A percentile compares a stretch with the other conserved stretches of the same genome.
phyloP scores from a whole-genome alignment of 2,329 filamentous ascomycete genomes.

The Beauveria asiatica region DNA sequence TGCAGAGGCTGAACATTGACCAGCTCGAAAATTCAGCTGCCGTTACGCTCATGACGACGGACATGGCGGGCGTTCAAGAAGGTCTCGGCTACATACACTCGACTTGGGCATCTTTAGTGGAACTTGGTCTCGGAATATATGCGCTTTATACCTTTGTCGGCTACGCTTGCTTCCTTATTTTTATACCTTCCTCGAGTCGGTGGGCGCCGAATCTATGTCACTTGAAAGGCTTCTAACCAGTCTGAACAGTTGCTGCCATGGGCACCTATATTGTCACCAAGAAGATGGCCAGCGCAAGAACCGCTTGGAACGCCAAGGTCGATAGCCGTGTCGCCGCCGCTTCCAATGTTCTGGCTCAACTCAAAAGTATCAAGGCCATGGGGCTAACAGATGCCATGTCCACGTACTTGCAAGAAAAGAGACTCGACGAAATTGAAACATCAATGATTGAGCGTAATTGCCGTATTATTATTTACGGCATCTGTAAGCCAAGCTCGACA shows the following conservation, averaged over 20 bases:
- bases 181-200: background rate
- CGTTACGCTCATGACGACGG: background rate
- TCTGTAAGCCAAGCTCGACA: too few species aligned
- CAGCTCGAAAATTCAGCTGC: background rate
- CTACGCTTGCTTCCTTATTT: background rate
- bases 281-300: background rate
- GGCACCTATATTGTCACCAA: background rate
- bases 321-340: background rate
- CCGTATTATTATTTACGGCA: background rate
- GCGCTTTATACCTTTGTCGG: background rate
- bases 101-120: background rate
- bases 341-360: background rate
- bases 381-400: background rate
- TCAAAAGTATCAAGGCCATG: background rate
- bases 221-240: background rate
- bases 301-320: background rate
- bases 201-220: background rate
- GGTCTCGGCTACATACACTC: background rate
- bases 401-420: background rate
- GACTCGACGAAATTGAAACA: background rate
- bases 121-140: background rate
- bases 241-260: background rate
- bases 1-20: background rate
- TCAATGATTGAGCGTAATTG: background rate
- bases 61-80: background rate